Conservation (phyloP, 129 eudicot genomes). For the carrot (Daucus carota) region DH1_v3.0 NC_030385.2:4502001-4502500, state of each 20-base stretch:
- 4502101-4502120: too few relatives aligned
- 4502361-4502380: not conserved
- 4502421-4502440: not conserved
- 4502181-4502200: not conserved
- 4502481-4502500: conserved; percentile 15
- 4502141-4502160: too few relatives aligned
- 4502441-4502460: conserved; percentile 11
- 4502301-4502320: not conserved
- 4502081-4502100: too few relatives aligned
- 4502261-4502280: not conserved
- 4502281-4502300: not conserved
- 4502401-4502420: not conserved
- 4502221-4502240: not conserved
- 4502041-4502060: not conserved
- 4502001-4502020: not conserved
- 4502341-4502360: conserved; percentile 3
- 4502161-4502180: too few relatives aligned
- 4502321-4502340: not conserved
- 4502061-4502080: not conserved
- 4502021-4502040: not conserved
- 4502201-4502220: not conserved
- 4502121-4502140: too few relatives aligned
- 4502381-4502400: conserved; percentile 11
- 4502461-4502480: conserved; percentile 5
- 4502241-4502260: conserved; percentile 1